phyloP scores from a whole-genome alignment of 2,329 filamentous ascomycete genomes.

The Exserohilum turcica region DNA sequence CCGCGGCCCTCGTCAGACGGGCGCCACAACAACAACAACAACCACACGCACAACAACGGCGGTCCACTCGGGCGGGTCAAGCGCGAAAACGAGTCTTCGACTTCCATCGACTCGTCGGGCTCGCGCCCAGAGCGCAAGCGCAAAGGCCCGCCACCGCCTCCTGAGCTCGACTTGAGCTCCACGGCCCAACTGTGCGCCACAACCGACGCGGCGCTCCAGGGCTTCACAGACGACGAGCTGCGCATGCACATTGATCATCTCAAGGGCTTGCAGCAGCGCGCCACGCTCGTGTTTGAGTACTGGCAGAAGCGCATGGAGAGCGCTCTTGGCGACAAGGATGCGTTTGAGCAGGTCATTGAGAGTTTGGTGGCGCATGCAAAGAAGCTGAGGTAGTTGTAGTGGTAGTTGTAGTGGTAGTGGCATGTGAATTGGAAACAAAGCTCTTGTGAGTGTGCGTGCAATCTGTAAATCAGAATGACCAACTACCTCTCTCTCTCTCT shows the following conservation, averaged over 20 bases:
- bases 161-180: conserved; percentile 77
- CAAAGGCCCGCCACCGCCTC: conserved; percentile 68
- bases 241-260: conserved; percentile 71
- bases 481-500: no score
- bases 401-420: not conserved
- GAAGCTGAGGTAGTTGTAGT: conserved; percentile 67
- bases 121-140: conserved; percentile 51
- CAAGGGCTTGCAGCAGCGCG: conserved; percentile 70
- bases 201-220: conserved; percentile 79
- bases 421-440: no score
- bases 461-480: no score
- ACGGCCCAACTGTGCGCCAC: conserved; percentile 80
- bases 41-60: conserved; percentile 31
- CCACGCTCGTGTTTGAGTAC: conserved; percentile 80
- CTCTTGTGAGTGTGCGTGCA: no score
- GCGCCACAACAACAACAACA: conserved; percentile 42
- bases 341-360: conserved; percentile 95
- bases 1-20: conserved; percentile 47
- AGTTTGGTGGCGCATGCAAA: conserved; percentile 91
- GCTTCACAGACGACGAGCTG: conserved; percentile 79
- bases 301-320: conserved; percentile 88
- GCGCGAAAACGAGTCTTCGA: conserved; percentile 46
- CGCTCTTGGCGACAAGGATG: conserved; percentile 86
- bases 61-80: conserved; percentile 46
- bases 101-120: conserved; percentile 46